phyloP scores from a whole-genome alignment of 2,329 filamentous ascomycete species.

The Phialemoniopsis sp. region DNA sequence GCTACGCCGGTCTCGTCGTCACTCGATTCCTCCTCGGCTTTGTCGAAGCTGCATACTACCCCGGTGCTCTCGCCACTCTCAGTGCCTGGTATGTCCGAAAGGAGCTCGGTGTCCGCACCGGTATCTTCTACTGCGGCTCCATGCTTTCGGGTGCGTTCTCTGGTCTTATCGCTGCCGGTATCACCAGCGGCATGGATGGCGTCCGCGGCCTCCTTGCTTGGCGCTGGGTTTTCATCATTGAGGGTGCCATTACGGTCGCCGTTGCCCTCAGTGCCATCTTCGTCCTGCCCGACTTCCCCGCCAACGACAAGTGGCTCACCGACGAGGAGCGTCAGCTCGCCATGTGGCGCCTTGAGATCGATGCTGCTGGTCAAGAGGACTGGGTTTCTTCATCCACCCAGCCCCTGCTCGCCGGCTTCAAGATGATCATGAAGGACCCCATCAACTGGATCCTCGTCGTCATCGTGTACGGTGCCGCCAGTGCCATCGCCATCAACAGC shows the following conservation, averaged over 20 bases:
- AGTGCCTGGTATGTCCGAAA: slow-evolving; percentile 66
- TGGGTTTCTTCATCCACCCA: slow-evolving; percentile 10
- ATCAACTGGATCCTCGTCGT: slow-evolving; percentile 14
- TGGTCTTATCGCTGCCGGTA: slow-evolving; percentile 60
- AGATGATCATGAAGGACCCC: slow-evolving; percentile 12
- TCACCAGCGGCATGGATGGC: slow-evolving; percentile 61
- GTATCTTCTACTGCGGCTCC: slow-evolving; percentile 63
- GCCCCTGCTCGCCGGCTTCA: slow-evolving; percentile 12
- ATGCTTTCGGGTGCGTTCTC: slow-evolving; percentile 70
- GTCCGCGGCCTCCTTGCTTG: slow-evolving; percentile 52
- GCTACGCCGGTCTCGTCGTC: slow-evolving; percentile 24
- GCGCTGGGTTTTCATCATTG: slow-evolving; percentile 69
- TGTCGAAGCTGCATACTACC: slow-evolving; percentile 36
- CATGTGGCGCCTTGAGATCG: slow-evolving; percentile 12
- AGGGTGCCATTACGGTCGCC: slow-evolving; percentile 60
- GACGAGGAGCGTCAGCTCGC: slow-evolving; percentile 13
- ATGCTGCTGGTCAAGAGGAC: slow-evolving; percentile 16
- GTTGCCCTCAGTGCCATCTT: slow-evolving; percentile 55
- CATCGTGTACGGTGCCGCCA: slow-evolving; percentile 11
- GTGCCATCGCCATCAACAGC: slow-evolving; percentile 12
- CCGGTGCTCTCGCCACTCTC: slow-evolving; percentile 57
- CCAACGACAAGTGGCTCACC: slow-evolving; percentile 36
- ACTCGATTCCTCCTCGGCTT: slow-evolving; percentile 32
- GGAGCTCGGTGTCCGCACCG: slow-evolving; percentile 62
- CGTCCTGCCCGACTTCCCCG: slow-evolving; percentile 65